Percentiles rank a stretch among this genome's conserved stretches.
These are phyloP conservation scores for Cytidiella melzeri DNA, from an alignment of 768 basidiomycete species.

Conservation along the genomic window DNA sequence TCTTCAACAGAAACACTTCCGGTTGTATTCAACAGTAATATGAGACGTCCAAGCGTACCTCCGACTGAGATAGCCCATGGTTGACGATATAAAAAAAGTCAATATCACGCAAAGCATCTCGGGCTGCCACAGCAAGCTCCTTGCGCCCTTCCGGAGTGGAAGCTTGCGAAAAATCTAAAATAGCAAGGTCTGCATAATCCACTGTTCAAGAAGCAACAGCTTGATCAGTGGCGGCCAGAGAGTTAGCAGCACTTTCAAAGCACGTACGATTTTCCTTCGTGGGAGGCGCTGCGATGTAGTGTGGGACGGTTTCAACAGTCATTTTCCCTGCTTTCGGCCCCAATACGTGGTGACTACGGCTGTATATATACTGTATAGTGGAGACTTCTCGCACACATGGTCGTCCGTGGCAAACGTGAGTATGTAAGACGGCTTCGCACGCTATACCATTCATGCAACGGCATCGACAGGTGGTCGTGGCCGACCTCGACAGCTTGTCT, in stretches of 20 bases:
- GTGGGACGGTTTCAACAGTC: too few relatives aligned
- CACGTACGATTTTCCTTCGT: slow-evolving; percentile 19
- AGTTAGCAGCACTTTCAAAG: neutral
- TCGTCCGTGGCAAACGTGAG: too few relatives aligned
- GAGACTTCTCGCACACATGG: too few relatives aligned
- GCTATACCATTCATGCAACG: too few relatives aligned
- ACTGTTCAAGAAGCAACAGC: slow-evolving; percentile 17
- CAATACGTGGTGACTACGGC: too few relatives aligned
- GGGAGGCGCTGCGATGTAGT: slow-evolving; percentile 20
- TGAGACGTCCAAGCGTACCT: slow-evolving; percentile 22
- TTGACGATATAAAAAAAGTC: slow-evolving; percentile 46
- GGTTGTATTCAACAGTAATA: neutral
- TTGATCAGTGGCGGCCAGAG: neutral
- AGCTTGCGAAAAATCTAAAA: slow-evolving; percentile 28
- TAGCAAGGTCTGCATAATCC: slow-evolving; percentile 30
- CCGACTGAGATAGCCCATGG: slow-evolving; percentile 38
- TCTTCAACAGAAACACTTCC: slow-evolving; percentile 22
- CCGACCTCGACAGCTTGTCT: too few relatives aligned
- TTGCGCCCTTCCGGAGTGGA: slow-evolving; percentile 27
- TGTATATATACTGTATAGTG: too few relatives aligned
- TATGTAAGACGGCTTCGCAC: too few relatives aligned
- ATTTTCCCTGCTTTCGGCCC: too few relatives aligned
- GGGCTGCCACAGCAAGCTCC: slow-evolving; percentile 24
- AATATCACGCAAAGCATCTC: slow-evolving; percentile 27
- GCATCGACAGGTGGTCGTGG: too few relatives aligned